These are phyloP conservation scores for Nitzschia sp. DNA, from an alignment of 108 stramenopile genomes.

Conservation along the genomic window DNA sequence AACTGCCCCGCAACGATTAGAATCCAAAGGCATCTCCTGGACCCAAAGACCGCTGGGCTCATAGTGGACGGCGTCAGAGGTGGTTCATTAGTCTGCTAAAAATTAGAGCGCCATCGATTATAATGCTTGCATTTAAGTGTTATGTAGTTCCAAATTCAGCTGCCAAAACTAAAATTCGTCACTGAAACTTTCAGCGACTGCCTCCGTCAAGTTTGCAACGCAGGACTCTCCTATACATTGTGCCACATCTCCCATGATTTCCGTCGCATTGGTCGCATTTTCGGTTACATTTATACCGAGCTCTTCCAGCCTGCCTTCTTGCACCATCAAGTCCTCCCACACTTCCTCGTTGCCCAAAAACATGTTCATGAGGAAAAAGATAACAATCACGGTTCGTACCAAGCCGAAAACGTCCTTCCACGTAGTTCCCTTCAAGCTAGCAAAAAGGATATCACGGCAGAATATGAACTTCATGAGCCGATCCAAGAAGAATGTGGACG, in stretches of 20 bases:
- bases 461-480: constrained; percentile 92
- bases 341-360: constrained; percentile 78
- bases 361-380: constrained; percentile 77
- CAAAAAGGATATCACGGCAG: constrained; percentile 86
- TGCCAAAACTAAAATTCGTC: constrained; percentile 32
- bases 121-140: too few relatives aligned
- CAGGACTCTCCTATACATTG: constrained; percentile 17
- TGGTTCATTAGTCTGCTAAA: too few relatives aligned
- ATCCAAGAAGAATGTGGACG: constrained; percentile 87
- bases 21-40: neutral
- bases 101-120: too few relatives aligned
- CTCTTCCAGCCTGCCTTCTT: constrained; percentile 68
- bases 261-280: constrained; percentile 31
- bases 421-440: constrained; percentile 91
- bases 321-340: constrained; percentile 81
- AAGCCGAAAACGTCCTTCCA: constrained; percentile 78
- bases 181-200: neutral
- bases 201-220: constrained; percentile 5
- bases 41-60: neutral
- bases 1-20: neutral
- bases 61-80: too few relatives aligned
- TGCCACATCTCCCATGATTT: neutral
- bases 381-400: constrained; percentile 69
- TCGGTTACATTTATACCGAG: constrained; percentile 38
- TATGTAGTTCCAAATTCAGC: too few relatives aligned